Evolutionary conservation across 140 eudicot genomes (phyloP).

Genomic region (Bidens hawaiensis): DNA sequence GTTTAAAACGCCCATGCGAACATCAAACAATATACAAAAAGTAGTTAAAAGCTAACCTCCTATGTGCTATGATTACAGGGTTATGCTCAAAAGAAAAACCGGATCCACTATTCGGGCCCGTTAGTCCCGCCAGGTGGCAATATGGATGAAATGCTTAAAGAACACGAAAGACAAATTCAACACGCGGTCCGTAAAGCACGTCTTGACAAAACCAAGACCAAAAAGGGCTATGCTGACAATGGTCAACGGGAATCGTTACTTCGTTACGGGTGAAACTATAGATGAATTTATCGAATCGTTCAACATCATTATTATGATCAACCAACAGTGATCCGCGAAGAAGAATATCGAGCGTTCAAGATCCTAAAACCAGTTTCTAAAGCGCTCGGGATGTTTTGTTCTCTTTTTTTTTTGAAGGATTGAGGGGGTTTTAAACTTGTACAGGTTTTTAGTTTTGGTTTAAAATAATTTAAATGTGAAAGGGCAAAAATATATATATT

Average conservation of each 20-base stretch:
- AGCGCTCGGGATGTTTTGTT: slow-evolving; percentile 14
- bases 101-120: slow-evolving; percentile 94
- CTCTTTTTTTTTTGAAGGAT: not conserved
- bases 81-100: slow-evolving; percentile 52
- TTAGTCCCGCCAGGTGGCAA: slow-evolving; percentile 67
- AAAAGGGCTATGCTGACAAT: slow-evolving; percentile 41
- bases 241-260: slow-evolving; percentile 76
- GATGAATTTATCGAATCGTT: slow-evolving; percentile 17
- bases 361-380: slow-evolving; percentile 13
- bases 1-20: not conserved
- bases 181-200: slow-evolving; percentile 75
- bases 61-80: slow-evolving; percentile 30
- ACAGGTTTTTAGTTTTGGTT: slow-evolving; percentile 19
- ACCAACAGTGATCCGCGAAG: not conserved
- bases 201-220: slow-evolving; percentile 50
- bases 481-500: slow-evolving; percentile 20
- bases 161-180: slow-evolving; percentile 78
- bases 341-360: slow-evolving; percentile 13
- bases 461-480: slow-evolving; percentile 6
- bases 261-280: slow-evolving; percentile 35
- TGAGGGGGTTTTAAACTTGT: slow-evolving; percentile 17
- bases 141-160: slow-evolving; percentile 83
- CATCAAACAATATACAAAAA: not conserved
- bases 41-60: not conserved
- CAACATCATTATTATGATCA: not conserved